Evolutionary conservation across 352 stramenopile genomes (phyloP), one percentile per base, ranked within the genome.

Genomic region (Pythium plurisporium): DNA sequence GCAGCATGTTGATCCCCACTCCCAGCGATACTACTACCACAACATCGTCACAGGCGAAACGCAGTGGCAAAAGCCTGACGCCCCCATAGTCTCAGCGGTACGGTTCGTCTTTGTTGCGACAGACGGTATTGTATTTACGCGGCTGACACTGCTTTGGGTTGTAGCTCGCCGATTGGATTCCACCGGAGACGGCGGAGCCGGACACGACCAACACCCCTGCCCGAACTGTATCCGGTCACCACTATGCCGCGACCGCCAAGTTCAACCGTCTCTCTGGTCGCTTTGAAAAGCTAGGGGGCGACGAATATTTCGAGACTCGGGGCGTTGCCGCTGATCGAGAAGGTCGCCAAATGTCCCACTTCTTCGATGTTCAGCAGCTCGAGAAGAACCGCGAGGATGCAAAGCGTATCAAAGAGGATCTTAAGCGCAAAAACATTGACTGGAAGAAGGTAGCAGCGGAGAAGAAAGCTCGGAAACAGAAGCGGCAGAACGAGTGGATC

Each of bases 391-490:
- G 86, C 23, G 76, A 82, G 46, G 79, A 94, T 40, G 83, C 86
- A 33, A 73, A 78, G 50, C 69, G 70, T 27, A 79, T 86, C 25
- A 88, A 91, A 51, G 79, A 93, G 55, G 70, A 87, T 48, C 77
- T 94, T 43, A 91, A 93, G 68, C 86, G 79, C 52, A 88, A 85
- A 40, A 79, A 91, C 56, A 84, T 93, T 52, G 76, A 95, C 66
- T 95, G 86, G 86, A 91, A 89, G 49, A 94, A 93, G 67, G 70
- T 92, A 41, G 64, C 77, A 12, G 77, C 76, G 1, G 81, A 91
- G 59, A 95, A 95, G 66, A 95, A 95, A 59, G 76, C 81, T 19
- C 89, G 90, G 60, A 91, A 92, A 49, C 71, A 81, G 25, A 91
- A 92, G 66, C 74, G 87, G 52, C 83, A 76, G 62, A 93, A 91